Evolutionary conservation across 345 rosid genomes (phyloP).

Genomic region (Eucalyptus victrix): DNA sequence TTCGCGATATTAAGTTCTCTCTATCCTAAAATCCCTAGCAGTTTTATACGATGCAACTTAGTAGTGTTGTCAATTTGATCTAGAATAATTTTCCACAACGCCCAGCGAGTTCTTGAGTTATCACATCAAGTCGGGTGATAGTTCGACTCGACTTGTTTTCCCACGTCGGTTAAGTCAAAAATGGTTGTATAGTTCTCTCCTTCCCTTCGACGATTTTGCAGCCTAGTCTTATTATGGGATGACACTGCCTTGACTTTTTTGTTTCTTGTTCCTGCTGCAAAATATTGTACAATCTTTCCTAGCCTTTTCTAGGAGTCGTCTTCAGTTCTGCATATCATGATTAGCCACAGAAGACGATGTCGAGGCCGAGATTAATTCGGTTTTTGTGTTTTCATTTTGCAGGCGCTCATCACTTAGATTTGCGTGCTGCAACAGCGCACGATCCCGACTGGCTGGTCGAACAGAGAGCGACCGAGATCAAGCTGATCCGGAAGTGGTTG

Average conservation of each 20-base stretch:
- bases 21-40: not conserved
- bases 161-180: not conserved
- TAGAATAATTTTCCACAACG: not conserved
- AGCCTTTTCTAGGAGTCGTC: not conserved
- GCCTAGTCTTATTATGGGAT: not conserved
- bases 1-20: not conserved
- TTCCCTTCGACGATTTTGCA: not conserved
- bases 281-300: not conserved
- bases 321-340: not conserved
- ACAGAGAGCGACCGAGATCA: conserved; percentile 60
- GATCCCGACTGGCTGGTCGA: conserved; percentile 80
- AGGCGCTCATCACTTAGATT: conserved; percentile 89
- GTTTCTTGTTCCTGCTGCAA: not conserved
- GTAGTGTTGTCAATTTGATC: not conserved
- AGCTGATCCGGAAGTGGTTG: conserved; percentile 68
- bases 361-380: not conserved
- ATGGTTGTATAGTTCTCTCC: not conserved
- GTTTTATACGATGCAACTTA: not conserved
- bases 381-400: not conserved
- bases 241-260: not conserved
- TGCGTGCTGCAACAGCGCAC: conserved; percentile 52
- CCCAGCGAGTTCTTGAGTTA: not conserved
- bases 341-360: not conserved
- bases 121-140: not conserved
- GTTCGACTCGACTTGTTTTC: not conserved